Base-by-base conservation (phyloP, 2,329 filamentous ascomycete genomes). In the Pyrenochaeta sp. region DNA sequence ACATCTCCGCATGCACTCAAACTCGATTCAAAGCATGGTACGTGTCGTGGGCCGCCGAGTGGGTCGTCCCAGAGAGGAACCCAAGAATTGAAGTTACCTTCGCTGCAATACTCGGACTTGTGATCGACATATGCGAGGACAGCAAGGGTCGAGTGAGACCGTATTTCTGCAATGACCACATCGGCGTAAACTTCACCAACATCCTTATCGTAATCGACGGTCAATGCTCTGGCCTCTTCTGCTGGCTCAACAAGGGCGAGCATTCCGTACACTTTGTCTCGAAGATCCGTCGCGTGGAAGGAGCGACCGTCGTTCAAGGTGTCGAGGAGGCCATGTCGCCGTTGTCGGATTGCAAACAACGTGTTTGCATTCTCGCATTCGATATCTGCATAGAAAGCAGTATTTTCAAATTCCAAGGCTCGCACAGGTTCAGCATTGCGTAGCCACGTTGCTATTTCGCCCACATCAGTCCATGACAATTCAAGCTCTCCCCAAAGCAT, bases 261-360 rank as follows among this genome's bases (percentile, higher is more conserved):
- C 2, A 53, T 21, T 1, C 49, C 49, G 9, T 49, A 49, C 2
- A 53, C 45, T 18, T 36, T 49, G 31, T 49, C 41, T 13, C 35
- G 19, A 2, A 45, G 49, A 13, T 46, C 38, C 3, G 45, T 45
- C 3, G 49, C 29, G 10, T 36, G 3, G 17, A 43, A 46, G 1
- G 6, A 1, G 5, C 36, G 20, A 27, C 13, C 41, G 0, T 1
- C 1, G 0, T n/a, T 4, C 13, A 49, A 14, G 15, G 26, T n/a
- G 2, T 15, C 23, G 6, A 41, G 21, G 2, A 44, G 26, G 9
- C 3, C 7, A 13, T 3, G n/a, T n/a, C n/a, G n/a, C n/a, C n/a
- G n/a, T n/a, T n/a, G n/a, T n/a, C n/a, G n/a, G n/a, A n/a, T n/a
- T n/a, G n/a, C n/a, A n/a, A n/a, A n/a, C n/a, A n/a, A n/a, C n/a